phyloP scores from a whole-genome alignment of 2,329 filamentous ascomycete species.

The Colletotrichum brevisporum region DNA sequence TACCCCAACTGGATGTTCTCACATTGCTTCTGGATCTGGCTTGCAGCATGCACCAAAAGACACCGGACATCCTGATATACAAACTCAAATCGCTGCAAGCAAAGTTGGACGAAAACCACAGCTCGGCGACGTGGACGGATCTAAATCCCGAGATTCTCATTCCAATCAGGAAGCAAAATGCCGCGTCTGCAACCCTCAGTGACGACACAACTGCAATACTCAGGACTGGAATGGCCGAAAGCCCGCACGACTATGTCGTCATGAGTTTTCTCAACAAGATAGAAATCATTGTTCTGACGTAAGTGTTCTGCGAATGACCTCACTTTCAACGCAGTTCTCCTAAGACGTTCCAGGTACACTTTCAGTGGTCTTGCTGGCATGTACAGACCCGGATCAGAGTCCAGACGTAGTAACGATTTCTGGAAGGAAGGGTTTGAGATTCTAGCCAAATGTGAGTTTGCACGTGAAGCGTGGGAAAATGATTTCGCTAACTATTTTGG shows the following conservation, averaged over 20 bases:
- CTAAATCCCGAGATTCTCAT: slow-evolving; percentile 65
- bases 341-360: slow-evolving; percentile 61
- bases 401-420: slow-evolving; percentile 49
- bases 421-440: slow-evolving; percentile 60
- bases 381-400: slow-evolving; percentile 52
- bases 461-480: no score
- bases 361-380: slow-evolving; percentile 66
- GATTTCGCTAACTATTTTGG: slow-evolving; percentile 5
- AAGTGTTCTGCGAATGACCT: slow-evolving; percentile 47
- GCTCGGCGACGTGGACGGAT: slow-evolving; percentile 60
- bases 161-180: slow-evolving; percentile 67
- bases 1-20: slow-evolving; percentile 77
- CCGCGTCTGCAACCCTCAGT: slow-evolving; percentile 66
- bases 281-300: slow-evolving; percentile 70
- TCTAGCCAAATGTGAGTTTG: slow-evolving; percentile 61
- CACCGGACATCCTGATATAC: slow-evolving; percentile 66
- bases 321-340: background rate
- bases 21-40: slow-evolving; percentile 78
- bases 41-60: slow-evolving; percentile 76
- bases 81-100: slow-evolving; percentile 76
- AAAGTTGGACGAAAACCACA: slow-evolving; percentile 70
- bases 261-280: slow-evolving; percentile 73
- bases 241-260: slow-evolving; percentile 68
- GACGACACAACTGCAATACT: slow-evolving; percentile 70
- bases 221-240: slow-evolving; percentile 59